A percentile compares a stretch with the other conserved stretches of the same genome.
Conservation (phyloP, 352 stramenopile genomes). For the Aphanomyces astaci region DNA sequence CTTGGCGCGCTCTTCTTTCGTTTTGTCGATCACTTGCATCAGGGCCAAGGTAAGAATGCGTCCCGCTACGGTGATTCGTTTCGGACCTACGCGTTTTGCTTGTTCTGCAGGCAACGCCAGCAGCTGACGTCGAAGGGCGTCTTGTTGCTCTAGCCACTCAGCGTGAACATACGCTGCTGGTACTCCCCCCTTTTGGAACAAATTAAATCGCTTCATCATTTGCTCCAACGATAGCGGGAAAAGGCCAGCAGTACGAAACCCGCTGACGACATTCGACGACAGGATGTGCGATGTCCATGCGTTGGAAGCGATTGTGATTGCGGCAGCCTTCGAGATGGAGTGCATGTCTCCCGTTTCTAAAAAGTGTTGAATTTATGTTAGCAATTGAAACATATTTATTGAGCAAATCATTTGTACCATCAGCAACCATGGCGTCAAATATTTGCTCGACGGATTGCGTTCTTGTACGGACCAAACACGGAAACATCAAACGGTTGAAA, state of each 20-base stretch:
- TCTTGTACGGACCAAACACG: constrained; percentile 1
- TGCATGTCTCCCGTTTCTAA: neutral
- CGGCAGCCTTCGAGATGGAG: neutral
- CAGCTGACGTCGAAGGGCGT: too few species aligned
- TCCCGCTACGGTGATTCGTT: too few species aligned
- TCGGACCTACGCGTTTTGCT: too few species aligned
- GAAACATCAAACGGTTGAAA: neutral
- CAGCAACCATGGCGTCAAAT: neutral
- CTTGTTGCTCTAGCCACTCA: too few species aligned
- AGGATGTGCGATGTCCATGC: neutral
- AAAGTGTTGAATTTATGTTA: neutral
- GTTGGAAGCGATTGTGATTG: neutral
- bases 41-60: too few species aligned
- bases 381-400: neutral
- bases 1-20: too few species aligned
- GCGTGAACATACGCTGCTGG: too few species aligned
- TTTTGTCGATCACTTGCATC: too few species aligned
- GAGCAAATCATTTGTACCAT: neutral
- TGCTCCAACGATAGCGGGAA: neutral
- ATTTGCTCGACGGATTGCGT: neutral
- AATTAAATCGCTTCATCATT: too few species aligned
- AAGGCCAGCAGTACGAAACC: neutral
- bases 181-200: too few species aligned
- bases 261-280: neutral
- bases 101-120: too few species aligned